A percentile compares a stretch with the other conserved stretches of the same genome.
phyloP scores from a whole-genome alignment of 1,284 basidiomycete species.

The Thelephora terrestris region DNA sequence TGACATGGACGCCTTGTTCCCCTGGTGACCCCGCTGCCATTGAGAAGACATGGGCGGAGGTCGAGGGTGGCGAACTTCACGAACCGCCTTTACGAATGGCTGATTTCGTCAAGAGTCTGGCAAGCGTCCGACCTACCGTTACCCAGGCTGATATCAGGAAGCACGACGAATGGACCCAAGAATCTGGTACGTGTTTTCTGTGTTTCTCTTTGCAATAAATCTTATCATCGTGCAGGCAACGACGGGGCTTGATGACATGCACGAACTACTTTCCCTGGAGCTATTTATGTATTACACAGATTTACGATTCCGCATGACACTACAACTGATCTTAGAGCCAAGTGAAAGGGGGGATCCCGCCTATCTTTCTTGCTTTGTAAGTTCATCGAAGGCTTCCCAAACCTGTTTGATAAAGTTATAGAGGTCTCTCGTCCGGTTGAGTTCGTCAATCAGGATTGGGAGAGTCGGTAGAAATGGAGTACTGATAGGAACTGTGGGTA shows the following conservation, averaged over 20 bases:
- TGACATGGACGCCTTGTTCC: conserved; percentile 86
- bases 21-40: conserved; percentile 82
- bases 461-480: conserved; percentile 55
- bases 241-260: conserved; percentile 24
- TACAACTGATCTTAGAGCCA: not conserved
- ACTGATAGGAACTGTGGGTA: conserved; percentile 49
- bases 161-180: conserved; percentile 90
- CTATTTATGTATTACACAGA: too few relatives aligned
- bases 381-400: conserved; percentile 31
- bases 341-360: not conserved
- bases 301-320: too few relatives aligned
- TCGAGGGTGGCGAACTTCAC: conserved; percentile 82
- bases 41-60: conserved; percentile 91
- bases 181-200: conserved; percentile 44
- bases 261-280: not conserved
- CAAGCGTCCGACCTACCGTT: conserved; percentile 83
- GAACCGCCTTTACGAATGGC: conserved; percentile 74
- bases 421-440: conserved; percentile 54
- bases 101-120: conserved; percentile 85
- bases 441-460: conserved; percentile 49
- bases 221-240: conserved; percentile 22
- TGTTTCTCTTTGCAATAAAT: not conserved
- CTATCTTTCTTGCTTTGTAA: conserved; percentile 13
- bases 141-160: conserved; percentile 82
- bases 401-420: conserved; percentile 52